Evolutionary conservation across 73 alveolate genomes (phyloP).

Genomic region (Halteria grandinella): DNA sequence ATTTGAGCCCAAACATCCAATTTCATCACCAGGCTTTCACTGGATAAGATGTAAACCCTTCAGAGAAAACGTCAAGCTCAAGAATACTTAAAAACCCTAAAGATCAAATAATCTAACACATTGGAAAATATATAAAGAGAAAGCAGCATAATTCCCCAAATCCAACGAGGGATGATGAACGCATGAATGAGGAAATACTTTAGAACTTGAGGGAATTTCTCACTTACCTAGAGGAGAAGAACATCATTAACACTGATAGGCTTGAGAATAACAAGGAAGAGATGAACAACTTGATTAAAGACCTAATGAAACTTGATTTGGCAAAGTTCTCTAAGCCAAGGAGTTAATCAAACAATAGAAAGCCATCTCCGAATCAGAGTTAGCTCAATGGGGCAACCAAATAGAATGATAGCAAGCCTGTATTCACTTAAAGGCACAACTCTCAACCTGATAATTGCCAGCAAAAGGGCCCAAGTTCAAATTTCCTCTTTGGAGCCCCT

Average conservation of each 20-base stretch:
- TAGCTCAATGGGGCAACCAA: background rate
- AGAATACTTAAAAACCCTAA: slow-evolving; percentile 36
- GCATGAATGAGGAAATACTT: slow-evolving; percentile 39
- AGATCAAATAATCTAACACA: slow-evolving; percentile 50
- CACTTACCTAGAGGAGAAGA: slow-evolving; percentile 59
- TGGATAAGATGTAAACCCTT: slow-evolving; percentile 3
- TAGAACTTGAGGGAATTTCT: slow-evolving; percentile 43
- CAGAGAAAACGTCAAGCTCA: slow-evolving; percentile 12
- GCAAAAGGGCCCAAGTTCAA: too few species aligned
- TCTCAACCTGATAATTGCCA: too few species aligned
- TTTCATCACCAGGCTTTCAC: background rate
- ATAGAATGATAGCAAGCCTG: too few species aligned
- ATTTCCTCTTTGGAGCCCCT: too few species aligned
- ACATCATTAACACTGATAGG: slow-evolving; percentile 53
- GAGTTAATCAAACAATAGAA: background rate
- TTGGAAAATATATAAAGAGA: slow-evolving; percentile 65
- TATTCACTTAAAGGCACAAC: too few species aligned
- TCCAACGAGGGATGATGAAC: background rate
- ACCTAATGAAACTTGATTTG: slow-evolving; percentile 52
- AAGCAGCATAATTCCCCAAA: slow-evolving; percentile 35
- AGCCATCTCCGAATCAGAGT: background rate
- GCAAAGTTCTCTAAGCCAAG: slow-evolving; percentile 32
- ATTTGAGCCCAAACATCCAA: background rate
- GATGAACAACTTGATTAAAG: slow-evolving; percentile 46
- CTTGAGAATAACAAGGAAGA: slow-evolving; percentile 48